phyloP scores from a whole-genome alignment of 2,329 filamentous ascomycete genomes.

The Talaromyces amestolkiae region DNA sequence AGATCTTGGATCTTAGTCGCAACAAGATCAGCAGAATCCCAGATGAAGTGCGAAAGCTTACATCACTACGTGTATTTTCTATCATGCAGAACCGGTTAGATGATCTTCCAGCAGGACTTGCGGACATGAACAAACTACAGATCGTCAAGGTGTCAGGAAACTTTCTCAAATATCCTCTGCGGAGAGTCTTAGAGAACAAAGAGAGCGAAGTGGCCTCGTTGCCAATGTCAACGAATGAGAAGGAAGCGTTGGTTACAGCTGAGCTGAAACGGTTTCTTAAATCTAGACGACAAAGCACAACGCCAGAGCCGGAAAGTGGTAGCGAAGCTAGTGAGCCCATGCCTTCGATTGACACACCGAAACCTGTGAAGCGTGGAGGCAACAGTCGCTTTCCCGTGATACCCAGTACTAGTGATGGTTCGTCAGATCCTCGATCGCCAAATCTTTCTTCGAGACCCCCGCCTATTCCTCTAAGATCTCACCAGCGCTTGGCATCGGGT shows the following conservation, averaged over 20 bases:
- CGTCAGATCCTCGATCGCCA: conserved; percentile 69
- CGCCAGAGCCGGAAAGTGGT: conserved; percentile 46
- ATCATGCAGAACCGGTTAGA: conserved; percentile 84
- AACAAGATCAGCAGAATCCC: conserved; percentile 80
- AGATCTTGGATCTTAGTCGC: conserved; percentile 87
- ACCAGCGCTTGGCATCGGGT: conserved; percentile 62
- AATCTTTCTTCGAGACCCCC: conserved; percentile 63
- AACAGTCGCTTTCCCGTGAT: conserved; percentile 60
- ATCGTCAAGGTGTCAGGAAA: conserved; percentile 90
- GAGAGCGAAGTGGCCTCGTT: conserved; percentile 62
- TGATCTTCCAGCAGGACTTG: conserved; percentile 76
- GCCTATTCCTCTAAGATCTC: conserved; percentile 75
- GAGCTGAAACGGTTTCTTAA: conserved; percentile 60
- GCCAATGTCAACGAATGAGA: conserved; percentile 57
- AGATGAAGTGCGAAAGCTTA: conserved; percentile 73
- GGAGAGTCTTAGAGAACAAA: conserved; percentile 63
- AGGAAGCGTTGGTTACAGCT: conserved; percentile 58
- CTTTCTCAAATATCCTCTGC: conserved; percentile 75
- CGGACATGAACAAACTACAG: conserved; percentile 85
- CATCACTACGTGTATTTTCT: conserved; percentile 83
- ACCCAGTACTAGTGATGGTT: conserved; percentile 53
- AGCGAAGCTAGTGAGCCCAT: conserved; percentile 63
- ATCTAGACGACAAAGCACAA: conserved; percentile 42
- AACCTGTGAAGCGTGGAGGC: conserved; percentile 58
- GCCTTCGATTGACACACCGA: conserved; percentile 71